phyloP scores from a whole-genome alignment of 2,329 filamentous ascomycete genomes.

The Juglanconis juglandina region DNA sequence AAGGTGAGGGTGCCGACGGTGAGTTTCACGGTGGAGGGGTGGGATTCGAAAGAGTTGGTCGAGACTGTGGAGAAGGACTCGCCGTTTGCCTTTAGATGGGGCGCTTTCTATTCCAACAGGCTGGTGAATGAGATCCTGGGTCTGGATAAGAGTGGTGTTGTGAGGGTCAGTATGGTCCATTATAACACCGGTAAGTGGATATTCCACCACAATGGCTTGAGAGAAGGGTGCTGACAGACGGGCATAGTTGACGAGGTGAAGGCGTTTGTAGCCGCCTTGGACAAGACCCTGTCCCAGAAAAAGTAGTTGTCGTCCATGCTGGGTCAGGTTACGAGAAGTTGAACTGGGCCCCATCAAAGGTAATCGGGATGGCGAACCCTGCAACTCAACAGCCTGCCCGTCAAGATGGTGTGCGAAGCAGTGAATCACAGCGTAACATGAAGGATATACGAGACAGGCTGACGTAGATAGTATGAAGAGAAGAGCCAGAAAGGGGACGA shows the following conservation, averaged over 20 bases:
- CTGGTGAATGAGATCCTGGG: conserved; percentile 54
- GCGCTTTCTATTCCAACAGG: conserved; percentile 60
- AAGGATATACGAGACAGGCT: no score
- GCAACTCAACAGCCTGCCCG: background rate
- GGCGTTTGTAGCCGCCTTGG: conserved; percentile 48
- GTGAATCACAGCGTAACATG: no score
- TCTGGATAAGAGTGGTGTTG: conserved; percentile 56
- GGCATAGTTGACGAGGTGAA: conserved; percentile 52
- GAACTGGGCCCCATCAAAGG: background rate
- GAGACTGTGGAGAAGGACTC: conserved; percentile 54
- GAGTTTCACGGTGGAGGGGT: conserved; percentile 56
- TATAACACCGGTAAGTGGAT: conserved; percentile 58
- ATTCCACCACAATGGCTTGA: background rate
- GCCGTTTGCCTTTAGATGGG: conserved; percentile 58
- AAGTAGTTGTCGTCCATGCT: conserved; percentile 1
- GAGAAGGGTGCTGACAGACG: conserved; percentile 14
- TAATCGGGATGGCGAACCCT: background rate
- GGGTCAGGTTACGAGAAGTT: background rate
- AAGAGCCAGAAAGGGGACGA: no score
- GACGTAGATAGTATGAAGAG: no score
- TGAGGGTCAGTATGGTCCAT: conserved; percentile 62
- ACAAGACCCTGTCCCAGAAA: conserved; percentile 40
- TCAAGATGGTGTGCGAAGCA: no score
- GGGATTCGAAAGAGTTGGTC: conserved; percentile 48
- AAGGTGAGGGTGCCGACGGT: conserved; percentile 57